Conservation (phyloP, 495 filamentous ascomycete species). For the Aspergillus taichungensis region DNA sequence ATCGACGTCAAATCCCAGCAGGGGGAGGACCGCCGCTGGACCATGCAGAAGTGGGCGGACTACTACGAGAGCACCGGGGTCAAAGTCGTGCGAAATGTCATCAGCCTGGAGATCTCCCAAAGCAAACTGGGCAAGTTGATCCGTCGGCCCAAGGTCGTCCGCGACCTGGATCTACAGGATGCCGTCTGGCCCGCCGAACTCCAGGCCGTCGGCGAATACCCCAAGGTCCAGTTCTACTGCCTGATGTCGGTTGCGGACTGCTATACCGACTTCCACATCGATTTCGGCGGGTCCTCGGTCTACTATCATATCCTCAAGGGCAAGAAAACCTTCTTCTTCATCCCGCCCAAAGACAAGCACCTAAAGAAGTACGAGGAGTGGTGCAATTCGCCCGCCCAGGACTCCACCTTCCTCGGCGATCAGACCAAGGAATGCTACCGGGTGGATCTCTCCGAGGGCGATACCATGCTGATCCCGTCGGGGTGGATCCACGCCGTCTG, state of each 20-base stretch:
- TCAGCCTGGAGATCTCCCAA: conserved; percentile 66
- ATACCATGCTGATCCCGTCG: conserved; percentile 72
- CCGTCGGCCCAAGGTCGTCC: conserved; percentile 59
- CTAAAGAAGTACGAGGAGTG: conserved; percentile 73
- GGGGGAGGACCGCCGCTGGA: conserved; percentile 60
- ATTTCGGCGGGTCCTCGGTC: conserved; percentile 71
- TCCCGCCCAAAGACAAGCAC: conserved; percentile 64
- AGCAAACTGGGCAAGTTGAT: conserved; percentile 58
- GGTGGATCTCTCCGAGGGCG: conserved; percentile 61
- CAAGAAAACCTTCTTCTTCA: conserved; percentile 72
- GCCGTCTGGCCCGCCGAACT: conserved; percentile 61
- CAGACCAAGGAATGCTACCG: conserved; percentile 68
- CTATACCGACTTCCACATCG: conserved; percentile 75
- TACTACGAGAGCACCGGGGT: conserved; percentile 61
- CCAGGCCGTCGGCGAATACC: conserved; percentile 45
- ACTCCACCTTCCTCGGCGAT: conserved; percentile 56
- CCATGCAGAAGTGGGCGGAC: conserved; percentile 62
- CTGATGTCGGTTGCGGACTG: conserved; percentile 75
- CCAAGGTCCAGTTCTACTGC: conserved; percentile 63
- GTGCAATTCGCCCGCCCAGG: conserved; percentile 66
- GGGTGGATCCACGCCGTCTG: conserved; percentile 79
- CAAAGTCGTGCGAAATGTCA: conserved; percentile 65
- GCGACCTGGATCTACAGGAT: conserved; percentile 65
- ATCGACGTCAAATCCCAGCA: conserved; percentile 73
- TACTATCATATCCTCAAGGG: conserved; percentile 73